Base-by-base conservation (phyloP, 1,139 yeast species). In the Kurtzmaniella quercitrusa region DNA sequence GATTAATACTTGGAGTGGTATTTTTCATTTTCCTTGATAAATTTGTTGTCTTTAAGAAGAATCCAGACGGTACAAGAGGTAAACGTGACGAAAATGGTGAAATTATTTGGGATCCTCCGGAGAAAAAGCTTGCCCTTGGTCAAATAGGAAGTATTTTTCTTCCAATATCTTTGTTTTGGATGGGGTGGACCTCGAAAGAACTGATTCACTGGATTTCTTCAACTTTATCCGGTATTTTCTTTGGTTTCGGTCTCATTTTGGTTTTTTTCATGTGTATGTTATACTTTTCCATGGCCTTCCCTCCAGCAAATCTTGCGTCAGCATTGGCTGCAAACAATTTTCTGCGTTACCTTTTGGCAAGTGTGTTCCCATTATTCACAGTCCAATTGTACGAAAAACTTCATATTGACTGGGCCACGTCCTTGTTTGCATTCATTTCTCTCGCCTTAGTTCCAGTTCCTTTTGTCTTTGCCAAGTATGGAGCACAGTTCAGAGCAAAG, bases 131-230 rank as follows among this genome's bases (percentile, higher is more conserved):
- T 46, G 48, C 63, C 17, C 53, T 77, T 10, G 81, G 81, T 46
- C 75, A 79, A 50, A 60, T 79, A 46, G 85, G 88, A 23, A 80
- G 90, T 2, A 58, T 83, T 27, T 73, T 79, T 18, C 66, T 86
- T 48, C 91, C 91, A 15, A 68, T 81, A 39, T 75, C 88, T 0
- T 69, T 86, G 46, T 86, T 87, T 62, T 86, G 94, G 94, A 70
- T 85, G 47, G 95, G 85, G 12, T 86, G 95, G 95, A 75, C 91
- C 3, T 77, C 88, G 6, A 75, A 78, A 55, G 49, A 56, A 1
- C 49, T 66, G n/a, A 79, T 85, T 27, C 94, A 86, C 61, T 88
- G 94, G 94, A 81, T 85, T 68, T 85, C 81, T 14, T 90, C 95
- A 11, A 71, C 82, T 38, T 78, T 85, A 25, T 81, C 93, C 1